phyloP scores from a whole-genome alignment of 1,139 yeast species.

The Blastobotrys niveus region DNA sequence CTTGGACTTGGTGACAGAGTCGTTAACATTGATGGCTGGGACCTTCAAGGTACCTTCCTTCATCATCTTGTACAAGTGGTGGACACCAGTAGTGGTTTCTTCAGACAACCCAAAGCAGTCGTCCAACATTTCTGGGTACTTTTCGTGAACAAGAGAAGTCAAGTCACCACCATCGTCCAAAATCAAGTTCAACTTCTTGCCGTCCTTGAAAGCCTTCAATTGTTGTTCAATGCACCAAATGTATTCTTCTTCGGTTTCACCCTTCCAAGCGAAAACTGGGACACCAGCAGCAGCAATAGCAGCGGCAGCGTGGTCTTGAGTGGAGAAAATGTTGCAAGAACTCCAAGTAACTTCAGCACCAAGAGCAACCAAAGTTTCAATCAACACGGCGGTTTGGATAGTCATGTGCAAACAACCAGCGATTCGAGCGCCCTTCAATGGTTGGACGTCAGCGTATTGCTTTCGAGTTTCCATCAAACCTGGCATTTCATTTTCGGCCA shows the following conservation, averaged over 20 bases:
- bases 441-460: conserved; percentile 88
- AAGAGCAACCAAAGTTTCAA: conserved; percentile 92
- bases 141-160: conserved; percentile 94
- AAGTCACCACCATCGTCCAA: conserved; percentile 99
- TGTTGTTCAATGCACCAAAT: conserved; percentile 99
- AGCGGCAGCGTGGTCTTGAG: conserved; percentile 99
- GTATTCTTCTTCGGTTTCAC: conserved; percentile 99
- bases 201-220: conserved; percentile 96
- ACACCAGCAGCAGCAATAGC: conserved; percentile 99
- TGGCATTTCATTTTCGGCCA: conserved; percentile 99
- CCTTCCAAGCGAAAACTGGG: conserved; percentile 99
- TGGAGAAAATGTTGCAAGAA: conserved; percentile 98
- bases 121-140: conserved; percentile 95
- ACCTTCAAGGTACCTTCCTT: conserved; percentile 88
- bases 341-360: conserved; percentile 99
- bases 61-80: conserved; percentile 96
- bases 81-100: conserved; percentile 99
- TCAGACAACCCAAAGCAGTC: conserved; percentile 96
- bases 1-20: conserved; percentile 98
- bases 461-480: conserved; percentile 98
- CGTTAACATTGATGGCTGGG: conserved; percentile 99
- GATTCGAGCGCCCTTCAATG: conserved; percentile 96
- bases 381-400: conserved; percentile 97
- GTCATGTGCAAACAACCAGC: conserved; percentile 99
- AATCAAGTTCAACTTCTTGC: conserved; percentile 91